These are phyloP conservation scores for Coprinellus micaceus DNA, from an alignment of 768 basidiomycete genomes.

Conservation along the genomic window DNA sequence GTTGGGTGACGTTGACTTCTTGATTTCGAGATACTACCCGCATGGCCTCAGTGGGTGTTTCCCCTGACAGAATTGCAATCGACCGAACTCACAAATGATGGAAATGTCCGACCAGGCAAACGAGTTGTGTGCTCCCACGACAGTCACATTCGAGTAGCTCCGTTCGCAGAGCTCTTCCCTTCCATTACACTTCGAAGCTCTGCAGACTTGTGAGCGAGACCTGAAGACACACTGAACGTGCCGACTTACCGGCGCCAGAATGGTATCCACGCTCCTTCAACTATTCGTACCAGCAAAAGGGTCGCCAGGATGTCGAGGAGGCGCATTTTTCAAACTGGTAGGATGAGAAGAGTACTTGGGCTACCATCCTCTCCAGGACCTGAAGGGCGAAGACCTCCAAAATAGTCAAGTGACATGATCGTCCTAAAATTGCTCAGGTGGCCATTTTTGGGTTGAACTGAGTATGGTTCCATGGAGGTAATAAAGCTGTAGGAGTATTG, in stretches of 20 bases:
- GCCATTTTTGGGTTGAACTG: no score
- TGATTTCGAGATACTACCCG: constrained; percentile 50
- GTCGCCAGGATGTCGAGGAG: background rate
- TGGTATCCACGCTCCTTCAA: background rate
- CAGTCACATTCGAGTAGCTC: constrained; percentile 49
- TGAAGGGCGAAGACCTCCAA: no score
- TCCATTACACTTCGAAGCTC: constrained; percentile 58
- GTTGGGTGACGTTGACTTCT: constrained; percentile 45
- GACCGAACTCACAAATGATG: constrained; percentile 33
- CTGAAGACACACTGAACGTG: background rate
- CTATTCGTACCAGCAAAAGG: background rate
- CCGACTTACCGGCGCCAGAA: background rate
- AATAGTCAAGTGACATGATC: no score
- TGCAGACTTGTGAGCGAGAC: constrained; percentile 10
- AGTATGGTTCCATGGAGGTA: no score
- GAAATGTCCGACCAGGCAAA: constrained; percentile 47
- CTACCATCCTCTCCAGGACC: no score
- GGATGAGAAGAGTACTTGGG: background rate
- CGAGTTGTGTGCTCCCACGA: constrained; percentile 51
- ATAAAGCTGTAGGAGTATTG: no score
- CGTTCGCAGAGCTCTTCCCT: constrained; percentile 57
- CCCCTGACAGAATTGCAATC: background rate
- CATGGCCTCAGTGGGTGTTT: no score
- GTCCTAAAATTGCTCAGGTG: no score
- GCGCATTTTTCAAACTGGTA: background rate